Evolutionary conservation across 2,329 filamentous ascomycete genomes (phyloP).

Genomic region (Truncatella angustata): DNA sequence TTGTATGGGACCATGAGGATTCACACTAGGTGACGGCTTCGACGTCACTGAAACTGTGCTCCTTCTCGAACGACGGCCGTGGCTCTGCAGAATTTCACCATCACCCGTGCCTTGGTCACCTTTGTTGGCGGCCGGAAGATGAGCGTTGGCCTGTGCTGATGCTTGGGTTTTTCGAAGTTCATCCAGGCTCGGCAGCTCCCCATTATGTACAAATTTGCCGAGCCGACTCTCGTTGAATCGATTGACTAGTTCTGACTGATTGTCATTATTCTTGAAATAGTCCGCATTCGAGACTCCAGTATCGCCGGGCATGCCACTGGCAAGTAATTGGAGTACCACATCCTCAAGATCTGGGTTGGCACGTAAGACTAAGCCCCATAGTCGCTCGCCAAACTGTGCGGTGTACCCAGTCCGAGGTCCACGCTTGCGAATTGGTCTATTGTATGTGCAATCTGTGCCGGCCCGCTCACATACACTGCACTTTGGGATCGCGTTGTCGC

Average conservation of each 20-base stretch:
- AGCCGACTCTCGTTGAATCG: conserved; percentile 30
- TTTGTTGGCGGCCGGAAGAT: background rate
- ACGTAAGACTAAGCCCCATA: conserved; percentile 31
- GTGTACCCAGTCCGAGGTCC: conserved; percentile 33
- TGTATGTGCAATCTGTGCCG: conserved; percentile 32
- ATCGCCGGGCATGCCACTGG: conserved; percentile 24
- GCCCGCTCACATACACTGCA: conserved; percentile 42
- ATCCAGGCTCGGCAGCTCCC: conserved; percentile 24
- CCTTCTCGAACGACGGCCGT: conserved; percentile 15
- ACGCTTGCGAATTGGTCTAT: conserved; percentile 31
- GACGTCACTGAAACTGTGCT: conserved; percentile 18
- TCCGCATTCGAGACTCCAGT: conserved; percentile 29
- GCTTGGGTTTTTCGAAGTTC: background rate
- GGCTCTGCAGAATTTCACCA: background rate
- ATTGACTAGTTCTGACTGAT: conserved; percentile 30
- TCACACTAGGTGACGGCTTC: conserved; percentile 17
- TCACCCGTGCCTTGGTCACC: background rate
- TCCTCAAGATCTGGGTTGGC: conserved; percentile 30
- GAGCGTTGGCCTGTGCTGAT: background rate
- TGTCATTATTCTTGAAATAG: conserved; percentile 30
- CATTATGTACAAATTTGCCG: conserved; percentile 28
- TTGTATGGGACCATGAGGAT: conserved; percentile 31
- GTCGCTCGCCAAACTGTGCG: conserved; percentile 31
- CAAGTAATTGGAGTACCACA: conserved; percentile 27
- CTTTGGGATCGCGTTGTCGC: conserved; percentile 44